Percentiles rank a stretch among this genome's conserved stretches.
These are phyloP conservation scores for Coffea humblotiana DNA, from an alignment of 305 asterid genomes.

Conservation along the genomic window DNA sequence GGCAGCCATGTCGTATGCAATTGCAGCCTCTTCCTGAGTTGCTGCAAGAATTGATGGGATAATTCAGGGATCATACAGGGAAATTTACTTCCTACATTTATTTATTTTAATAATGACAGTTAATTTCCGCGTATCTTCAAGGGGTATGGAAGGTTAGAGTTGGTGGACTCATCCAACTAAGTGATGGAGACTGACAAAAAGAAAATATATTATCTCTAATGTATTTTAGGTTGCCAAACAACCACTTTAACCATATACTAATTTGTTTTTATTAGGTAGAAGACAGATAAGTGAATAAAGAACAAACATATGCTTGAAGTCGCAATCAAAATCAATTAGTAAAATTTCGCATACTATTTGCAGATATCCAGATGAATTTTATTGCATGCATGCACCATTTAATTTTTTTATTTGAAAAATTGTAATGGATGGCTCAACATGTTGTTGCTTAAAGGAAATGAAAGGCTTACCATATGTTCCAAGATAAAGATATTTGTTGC, in stretches of 20 bases:
- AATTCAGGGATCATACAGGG: neutral
- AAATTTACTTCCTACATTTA: neutral
- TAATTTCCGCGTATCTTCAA: slow-evolving; percentile 1
- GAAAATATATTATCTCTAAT: neutral
- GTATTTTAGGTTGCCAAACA: slow-evolving; percentile 24
- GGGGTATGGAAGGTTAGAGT: slow-evolving; percentile 21
- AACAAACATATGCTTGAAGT: neutral
- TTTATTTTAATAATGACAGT: slow-evolving; percentile 5
- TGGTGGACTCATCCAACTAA: slow-evolving; percentile 36
- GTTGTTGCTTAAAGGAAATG: neutral
- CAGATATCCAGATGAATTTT: neutral
- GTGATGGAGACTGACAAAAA: slow-evolving; percentile 9
- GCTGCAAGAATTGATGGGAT: slow-evolving; percentile 39
- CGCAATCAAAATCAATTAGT: neutral
- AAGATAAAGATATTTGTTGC: slow-evolving; percentile 80
- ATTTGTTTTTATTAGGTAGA: slow-evolving; percentile 6
- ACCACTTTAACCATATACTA: slow-evolving; percentile 2
- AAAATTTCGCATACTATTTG: neutral
- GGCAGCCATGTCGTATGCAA: slow-evolving; percentile 88
- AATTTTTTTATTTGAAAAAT: neutral
- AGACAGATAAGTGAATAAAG: slow-evolving; percentile 3
- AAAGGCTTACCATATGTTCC: slow-evolving; percentile 70
- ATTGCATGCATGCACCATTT: neutral
- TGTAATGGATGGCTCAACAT: neutral
- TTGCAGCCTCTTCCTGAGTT: slow-evolving; percentile 85